These are phyloP conservation scores for Coemansia sp. DNA, from an alignment of 192 early-diverging fungal species.

Conservation along the genomic window DNA sequence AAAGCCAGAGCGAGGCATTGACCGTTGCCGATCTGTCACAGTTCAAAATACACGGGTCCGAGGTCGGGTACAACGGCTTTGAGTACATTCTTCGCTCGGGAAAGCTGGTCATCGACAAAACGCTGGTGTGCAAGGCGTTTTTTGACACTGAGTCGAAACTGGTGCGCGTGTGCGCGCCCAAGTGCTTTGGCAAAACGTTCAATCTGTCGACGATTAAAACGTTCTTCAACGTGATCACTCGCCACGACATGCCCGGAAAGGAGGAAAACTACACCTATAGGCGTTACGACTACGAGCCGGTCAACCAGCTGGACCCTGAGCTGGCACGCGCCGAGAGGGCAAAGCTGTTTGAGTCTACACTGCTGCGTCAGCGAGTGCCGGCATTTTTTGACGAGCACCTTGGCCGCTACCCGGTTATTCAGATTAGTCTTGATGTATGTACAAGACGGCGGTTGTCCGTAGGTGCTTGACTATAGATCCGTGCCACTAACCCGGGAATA, in stretches of 20 bases:
- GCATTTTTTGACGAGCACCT: neutral
- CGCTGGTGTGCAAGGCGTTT: slow-evolving; percentile 8
- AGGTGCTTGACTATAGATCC: no score
- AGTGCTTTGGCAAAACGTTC: slow-evolving; percentile 6
- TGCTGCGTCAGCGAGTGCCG: neutral
- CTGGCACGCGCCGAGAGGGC: neutral
- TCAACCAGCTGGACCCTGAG: neutral
- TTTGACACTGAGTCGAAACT: neutral
- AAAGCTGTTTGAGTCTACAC: neutral
- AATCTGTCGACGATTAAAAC: slow-evolving; percentile 3
- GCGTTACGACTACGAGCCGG: no score
- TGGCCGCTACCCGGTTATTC: slow-evolving; percentile 1
- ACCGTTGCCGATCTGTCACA: no score
- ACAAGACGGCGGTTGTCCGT: no score
- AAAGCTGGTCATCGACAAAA: neutral
- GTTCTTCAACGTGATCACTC: slow-evolving; percentile 9
- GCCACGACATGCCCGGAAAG: neutral
- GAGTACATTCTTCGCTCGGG: no score
- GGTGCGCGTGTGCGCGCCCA: slow-evolving; percentile 4
- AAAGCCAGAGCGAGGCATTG: no score
- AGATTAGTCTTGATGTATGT: neutral
- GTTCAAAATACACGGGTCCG: no score
- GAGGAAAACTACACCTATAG: neutral
- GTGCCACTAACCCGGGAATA: no score
- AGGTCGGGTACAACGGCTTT: no score